A percentile compares a stretch with the other conserved stretches of the same genome.
Conservation (phyloP, 2,329 filamentous ascomycete species). For the Ophiocordyceps camponoti-rufipedis region DNA sequence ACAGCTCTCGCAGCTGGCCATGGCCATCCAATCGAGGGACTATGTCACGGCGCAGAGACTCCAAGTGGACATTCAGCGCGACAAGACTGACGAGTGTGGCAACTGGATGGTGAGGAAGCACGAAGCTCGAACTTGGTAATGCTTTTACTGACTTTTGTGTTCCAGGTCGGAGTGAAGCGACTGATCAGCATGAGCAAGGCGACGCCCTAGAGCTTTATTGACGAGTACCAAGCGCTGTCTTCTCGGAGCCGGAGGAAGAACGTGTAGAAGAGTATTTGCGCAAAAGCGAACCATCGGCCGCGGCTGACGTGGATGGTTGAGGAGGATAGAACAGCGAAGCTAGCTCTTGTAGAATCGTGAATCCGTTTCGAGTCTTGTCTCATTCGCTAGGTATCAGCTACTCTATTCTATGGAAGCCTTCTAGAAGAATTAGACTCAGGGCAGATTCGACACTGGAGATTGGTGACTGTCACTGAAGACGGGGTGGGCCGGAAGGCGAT, state of each 20-base stretch:
- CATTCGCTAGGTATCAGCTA: no score
- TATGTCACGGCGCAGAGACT: constrained; percentile 49
- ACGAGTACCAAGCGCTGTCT: neutral
- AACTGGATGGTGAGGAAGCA: constrained; percentile 60
- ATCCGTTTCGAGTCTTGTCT: no score
- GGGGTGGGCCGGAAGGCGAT: neutral
- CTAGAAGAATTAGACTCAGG: no score
- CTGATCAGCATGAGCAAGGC: constrained; percentile 65
- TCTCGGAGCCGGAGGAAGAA: neutral
- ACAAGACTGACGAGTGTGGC: constrained; percentile 64
- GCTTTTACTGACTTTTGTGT: constrained; percentile 20
- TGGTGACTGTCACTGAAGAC: no score
- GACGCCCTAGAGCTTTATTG: constrained; percentile 29
- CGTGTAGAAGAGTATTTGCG: neutral
- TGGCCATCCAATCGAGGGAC: constrained; percentile 49
- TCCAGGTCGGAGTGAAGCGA: constrained; percentile 55
- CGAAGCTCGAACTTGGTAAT: neutral
- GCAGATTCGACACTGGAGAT: no score
- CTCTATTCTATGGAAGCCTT: no score
- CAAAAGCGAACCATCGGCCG: no score
- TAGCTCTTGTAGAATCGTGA: no score
- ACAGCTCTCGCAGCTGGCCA: constrained; percentile 44
- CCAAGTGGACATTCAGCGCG: constrained; percentile 57
- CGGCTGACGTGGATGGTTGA: no score
- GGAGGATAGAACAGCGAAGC: no score